Evolutionary conservation across 306 rosid species (phyloP), one percentile per base, ranked within the genome.

Genomic region (Vicia sativa): DNA sequence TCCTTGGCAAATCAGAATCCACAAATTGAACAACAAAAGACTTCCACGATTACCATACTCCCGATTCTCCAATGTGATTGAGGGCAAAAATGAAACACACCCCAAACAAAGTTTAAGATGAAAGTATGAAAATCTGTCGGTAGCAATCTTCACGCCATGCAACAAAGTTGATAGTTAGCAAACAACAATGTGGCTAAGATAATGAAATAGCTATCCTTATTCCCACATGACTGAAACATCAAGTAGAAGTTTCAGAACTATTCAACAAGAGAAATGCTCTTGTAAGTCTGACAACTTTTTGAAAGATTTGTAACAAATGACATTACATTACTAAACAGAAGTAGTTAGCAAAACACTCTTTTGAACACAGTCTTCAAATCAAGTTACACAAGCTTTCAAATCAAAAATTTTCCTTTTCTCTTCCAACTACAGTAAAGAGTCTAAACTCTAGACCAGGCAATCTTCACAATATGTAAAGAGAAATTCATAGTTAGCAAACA

Each of bases 281-380:
- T 48, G n/a, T 5, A 59, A 25, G 18, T 46, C 54, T 11, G 55
- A 74, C 67, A 26, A 45, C 25, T 14, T n/a, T n/a, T n/a, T n/a
- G n/a, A n/a, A n/a, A n/a, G n/a, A n/a, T n/a, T n/a, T n/a, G n/a
- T n/a, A n/a, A n/a, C n/a, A n/a, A n/a, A n/a, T n/a, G n/a, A n/a
- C n/a, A n/a, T n/a, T n/a, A n/a, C n/a, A n/a, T n/a, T n/a, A n/a
- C n/a, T n/a, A n/a, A n/a, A n/a, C n/a, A n/a, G n/a, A n/a, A n/a
- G n/a, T n/a, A n/a, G n/a, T n/a, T n/a, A n/a, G n/a, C n/a, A 26
- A 26, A 26, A 26, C 29, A 26, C 29, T 26, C 29, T 26, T 26
- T 26, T 26, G 29, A 26, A 26, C 29, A 26, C 29, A 26, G 29
- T 1, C 29, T 26, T 26, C 29, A 26, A 26, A 26, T 26, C 29